These are phyloP conservation scores for Coemansia sp. DNA, from an alignment of 371 early-diverging fungal genomes.

Conservation along the genomic window DNA sequence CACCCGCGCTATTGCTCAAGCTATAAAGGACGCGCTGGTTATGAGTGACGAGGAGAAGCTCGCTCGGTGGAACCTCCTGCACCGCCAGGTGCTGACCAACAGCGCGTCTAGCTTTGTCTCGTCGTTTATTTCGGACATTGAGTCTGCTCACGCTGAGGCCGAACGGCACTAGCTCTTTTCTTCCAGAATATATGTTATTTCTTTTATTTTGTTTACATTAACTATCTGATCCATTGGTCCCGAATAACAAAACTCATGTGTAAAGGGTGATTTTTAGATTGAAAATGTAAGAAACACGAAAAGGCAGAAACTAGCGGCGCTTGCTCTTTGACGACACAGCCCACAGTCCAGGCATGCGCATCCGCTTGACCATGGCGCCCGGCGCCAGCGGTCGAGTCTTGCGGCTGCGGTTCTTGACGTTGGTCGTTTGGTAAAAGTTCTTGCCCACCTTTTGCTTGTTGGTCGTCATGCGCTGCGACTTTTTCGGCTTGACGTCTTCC, in stretches of 20 bases:
- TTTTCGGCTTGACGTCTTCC: slow-evolving; percentile 43
- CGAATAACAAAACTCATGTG: too few relatives aligned
- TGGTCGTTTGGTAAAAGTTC: slow-evolving; percentile 86
- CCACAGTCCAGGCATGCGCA: slow-evolving; percentile 50
- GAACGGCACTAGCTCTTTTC: not conserved
- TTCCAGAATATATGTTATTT: not conserved
- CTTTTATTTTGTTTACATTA: not conserved
- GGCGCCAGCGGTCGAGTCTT: slow-evolving; percentile 71
- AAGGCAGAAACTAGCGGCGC: not conserved
- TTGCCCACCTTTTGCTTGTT: slow-evolving; percentile 81
- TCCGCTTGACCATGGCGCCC: slow-evolving; percentile 44
- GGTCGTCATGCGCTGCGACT: slow-evolving; percentile 76
- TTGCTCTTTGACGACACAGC: slow-evolving; percentile 15
- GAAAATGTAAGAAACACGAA: not conserved
- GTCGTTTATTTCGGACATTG: slow-evolving; percentile 70
- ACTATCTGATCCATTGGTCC: too few relatives aligned
- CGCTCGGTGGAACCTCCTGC: slow-evolving; percentile 77
- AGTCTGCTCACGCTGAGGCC: slow-evolving; percentile 22
- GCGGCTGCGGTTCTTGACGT: slow-evolving; percentile 90
- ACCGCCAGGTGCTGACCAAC: slow-evolving; percentile 82
- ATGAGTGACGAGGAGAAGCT: slow-evolving; percentile 80
- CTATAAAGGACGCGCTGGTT: slow-evolving; percentile 85
- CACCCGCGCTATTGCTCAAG: slow-evolving; percentile 87
- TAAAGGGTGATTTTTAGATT: too few relatives aligned
- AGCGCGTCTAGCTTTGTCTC: slow-evolving; percentile 93